phyloP scores from a whole-genome alignment of 192 early-diverging fungal genomes.

The Martensiomyces pterosporus region DNA sequence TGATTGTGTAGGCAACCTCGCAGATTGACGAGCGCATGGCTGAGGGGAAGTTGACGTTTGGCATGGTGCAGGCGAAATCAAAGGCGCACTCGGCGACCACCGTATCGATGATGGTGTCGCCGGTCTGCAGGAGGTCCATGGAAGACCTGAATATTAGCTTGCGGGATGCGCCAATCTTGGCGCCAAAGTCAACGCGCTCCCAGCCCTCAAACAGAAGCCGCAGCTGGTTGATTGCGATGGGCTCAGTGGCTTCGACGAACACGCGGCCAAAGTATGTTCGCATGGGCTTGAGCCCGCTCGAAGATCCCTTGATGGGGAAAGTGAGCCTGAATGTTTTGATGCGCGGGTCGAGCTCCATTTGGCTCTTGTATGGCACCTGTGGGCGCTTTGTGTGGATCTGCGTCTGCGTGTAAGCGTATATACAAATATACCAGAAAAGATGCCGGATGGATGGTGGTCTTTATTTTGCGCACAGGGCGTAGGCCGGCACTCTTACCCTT shows the following conservation, averaged over 20 bases:
- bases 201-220: slow-evolving; percentile 44
- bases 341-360: slow-evolving; percentile 25
- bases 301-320: slow-evolving; percentile 32
- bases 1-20: slow-evolving; percentile 35
- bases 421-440: neutral
- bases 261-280: slow-evolving; percentile 44
- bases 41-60: slow-evolving; percentile 45
- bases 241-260: slow-evolving; percentile 23
- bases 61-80: slow-evolving; percentile 44
- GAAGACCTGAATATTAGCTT: slow-evolving; percentile 27
- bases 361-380: slow-evolving; percentile 5
- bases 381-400: no score
- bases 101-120: slow-evolving; percentile 19
- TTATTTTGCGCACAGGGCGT: no score
- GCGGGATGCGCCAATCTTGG: slow-evolving; percentile 32
- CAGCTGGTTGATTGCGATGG: slow-evolving; percentile 33
- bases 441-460: no score
- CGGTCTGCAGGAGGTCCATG: slow-evolving; percentile 31
- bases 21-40: slow-evolving; percentile 49
- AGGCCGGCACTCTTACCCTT: no score
- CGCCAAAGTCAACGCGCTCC: slow-evolving; percentile 46
- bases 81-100: slow-evolving; percentile 21
- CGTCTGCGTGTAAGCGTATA: neutral
- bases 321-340: slow-evolving; percentile 34
- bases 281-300: slow-evolving; percentile 39